phyloP scores from a whole-genome alignment of 331 rosid species.

The Malus hybrid region DNA sequence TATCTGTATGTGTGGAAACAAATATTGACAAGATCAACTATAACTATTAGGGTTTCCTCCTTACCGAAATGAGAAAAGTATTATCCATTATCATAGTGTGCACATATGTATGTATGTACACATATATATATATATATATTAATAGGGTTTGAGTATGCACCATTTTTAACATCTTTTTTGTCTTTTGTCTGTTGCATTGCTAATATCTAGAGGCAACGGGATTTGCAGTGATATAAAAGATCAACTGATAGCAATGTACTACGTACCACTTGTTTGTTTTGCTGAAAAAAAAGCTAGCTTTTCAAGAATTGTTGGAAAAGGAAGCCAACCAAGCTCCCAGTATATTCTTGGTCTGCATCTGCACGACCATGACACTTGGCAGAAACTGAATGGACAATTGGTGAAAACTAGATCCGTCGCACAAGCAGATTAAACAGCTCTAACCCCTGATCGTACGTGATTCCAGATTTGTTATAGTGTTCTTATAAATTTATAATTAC shows the following conservation, averaged over 20 bases:
- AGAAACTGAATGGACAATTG: slow-evolving; percentile 14
- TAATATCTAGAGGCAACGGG: slow-evolving; percentile 26
- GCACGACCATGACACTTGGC: slow-evolving; percentile 22
- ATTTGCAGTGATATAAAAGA: slow-evolving; percentile 23
- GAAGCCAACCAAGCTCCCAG: slow-evolving; percentile 26
- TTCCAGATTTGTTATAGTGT: not conserved
- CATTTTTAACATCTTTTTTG: not conserved
- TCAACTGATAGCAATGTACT: not conserved
- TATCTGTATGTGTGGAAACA: no score
- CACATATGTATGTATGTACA: no score
- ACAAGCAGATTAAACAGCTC: not conserved
- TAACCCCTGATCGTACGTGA: slow-evolving; percentile 11
- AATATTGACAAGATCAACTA: no score
- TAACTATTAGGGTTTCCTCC: no score
- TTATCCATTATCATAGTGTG: no score
- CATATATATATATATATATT: no score
- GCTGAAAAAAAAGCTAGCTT: slow-evolving; percentile 6
- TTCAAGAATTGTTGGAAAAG: slow-evolving; percentile 34
- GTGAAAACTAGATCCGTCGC: not conserved
- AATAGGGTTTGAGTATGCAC: not conserved
- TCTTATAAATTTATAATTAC: not conserved
- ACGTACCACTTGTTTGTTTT: not conserved
- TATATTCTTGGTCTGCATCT: slow-evolving; percentile 7
- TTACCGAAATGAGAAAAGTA: no score
- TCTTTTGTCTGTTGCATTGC: not conserved